Conservation (phyloP, 192 early-diverging fungal species). For the Podochytrium sp. region DNA sequence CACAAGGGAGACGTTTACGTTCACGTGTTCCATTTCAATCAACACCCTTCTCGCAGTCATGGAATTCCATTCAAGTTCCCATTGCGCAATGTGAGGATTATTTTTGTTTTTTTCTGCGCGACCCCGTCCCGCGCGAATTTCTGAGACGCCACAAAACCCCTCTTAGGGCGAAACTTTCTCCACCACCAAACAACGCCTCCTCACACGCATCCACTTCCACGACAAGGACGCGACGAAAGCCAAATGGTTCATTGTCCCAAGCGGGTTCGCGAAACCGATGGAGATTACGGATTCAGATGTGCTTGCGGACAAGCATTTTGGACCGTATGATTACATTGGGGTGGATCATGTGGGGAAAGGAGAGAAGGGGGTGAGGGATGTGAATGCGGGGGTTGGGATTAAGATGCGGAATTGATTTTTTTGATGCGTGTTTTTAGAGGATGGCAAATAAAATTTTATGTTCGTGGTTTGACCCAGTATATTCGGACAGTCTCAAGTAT, state of each 20-base stretch:
- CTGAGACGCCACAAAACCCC: too few species aligned
- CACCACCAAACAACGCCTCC: conserved; percentile 76
- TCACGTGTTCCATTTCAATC: conserved; percentile 79
- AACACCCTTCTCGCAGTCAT: conserved; percentile 67
- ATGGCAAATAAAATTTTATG: too few species aligned
- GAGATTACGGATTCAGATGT: conserved; percentile 48
- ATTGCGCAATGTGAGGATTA: conserved; percentile 10
- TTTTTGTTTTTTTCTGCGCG: neutral
- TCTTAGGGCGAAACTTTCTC: conserved; percentile 68
- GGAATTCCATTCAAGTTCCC: conserved; percentile 83
- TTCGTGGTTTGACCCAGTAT: too few species aligned
- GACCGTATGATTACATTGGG: conserved; percentile 42
- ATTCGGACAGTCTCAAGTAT: too few species aligned
- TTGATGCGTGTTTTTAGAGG: neutral
- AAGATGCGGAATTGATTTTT: conserved; percentile 20
- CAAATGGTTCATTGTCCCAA: conserved; percentile 52
- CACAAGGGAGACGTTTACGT: conserved; percentile 23
- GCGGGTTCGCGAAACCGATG: conserved; percentile 33
- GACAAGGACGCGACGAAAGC: conserved; percentile 82
- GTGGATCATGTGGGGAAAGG: conserved; percentile 44
- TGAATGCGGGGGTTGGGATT: conserved; percentile 31
- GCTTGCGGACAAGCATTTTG: conserved; percentile 37
- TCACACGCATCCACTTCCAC: conserved; percentile 61
- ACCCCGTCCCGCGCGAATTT: too few species aligned
- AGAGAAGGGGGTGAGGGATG: conserved; percentile 46